Evolutionary conservation across 2,329 filamentous ascomycete species (phyloP).

Genomic region (Dactylellina sp.): DNA sequence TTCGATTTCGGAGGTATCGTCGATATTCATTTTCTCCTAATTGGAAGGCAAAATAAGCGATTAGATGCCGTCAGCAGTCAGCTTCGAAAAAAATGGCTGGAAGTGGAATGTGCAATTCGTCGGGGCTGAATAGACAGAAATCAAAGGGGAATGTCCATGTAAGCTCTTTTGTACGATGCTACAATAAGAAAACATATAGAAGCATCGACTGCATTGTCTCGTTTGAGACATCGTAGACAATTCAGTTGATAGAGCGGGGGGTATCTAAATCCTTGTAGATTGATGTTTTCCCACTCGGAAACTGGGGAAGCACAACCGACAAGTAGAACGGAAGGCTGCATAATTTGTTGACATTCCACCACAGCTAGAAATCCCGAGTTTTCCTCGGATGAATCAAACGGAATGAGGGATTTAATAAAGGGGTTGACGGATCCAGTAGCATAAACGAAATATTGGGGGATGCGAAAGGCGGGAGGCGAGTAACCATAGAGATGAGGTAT

Average conservation of each 20-base stretch:
- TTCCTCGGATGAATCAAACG: slow-evolving; percentile 1
- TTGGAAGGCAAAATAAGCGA: slow-evolving; percentile 6
- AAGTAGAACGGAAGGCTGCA: slow-evolving; percentile 39
- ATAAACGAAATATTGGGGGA: slow-evolving; percentile 18
- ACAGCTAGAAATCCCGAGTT: slow-evolving; percentile 2
- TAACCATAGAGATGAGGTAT: not conserved
- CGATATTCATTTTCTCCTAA: slow-evolving; percentile 45
- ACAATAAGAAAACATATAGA: slow-evolving; percentile 28
- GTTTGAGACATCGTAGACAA: slow-evolving; percentile 20
- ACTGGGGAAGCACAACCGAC: slow-evolving; percentile 43
- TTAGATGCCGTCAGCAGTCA: slow-evolving; percentile 19
- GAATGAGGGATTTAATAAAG: slow-evolving; percentile 52
- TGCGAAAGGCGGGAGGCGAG: slow-evolving; percentile 10
- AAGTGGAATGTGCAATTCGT: slow-evolving; percentile 48
- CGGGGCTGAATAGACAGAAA: not conserved
- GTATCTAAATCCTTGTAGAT: slow-evolving; percentile 9
- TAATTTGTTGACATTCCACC: slow-evolving; percentile 42
- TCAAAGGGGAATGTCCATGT: slow-evolving; percentile 47
- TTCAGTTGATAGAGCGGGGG: not conserved
- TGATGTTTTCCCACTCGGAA: slow-evolving; percentile 28
- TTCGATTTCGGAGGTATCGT: slow-evolving; percentile 39
- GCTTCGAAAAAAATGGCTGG: slow-evolving; percentile 11
- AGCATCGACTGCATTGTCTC: slow-evolving; percentile 9
- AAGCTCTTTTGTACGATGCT: slow-evolving; percentile 42
- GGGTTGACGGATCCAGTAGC: slow-evolving; percentile 22